Conservation (phyloP, 2,329 filamentous ascomycete genomes). For the Pseudogymnoascus sp. region DNA sequence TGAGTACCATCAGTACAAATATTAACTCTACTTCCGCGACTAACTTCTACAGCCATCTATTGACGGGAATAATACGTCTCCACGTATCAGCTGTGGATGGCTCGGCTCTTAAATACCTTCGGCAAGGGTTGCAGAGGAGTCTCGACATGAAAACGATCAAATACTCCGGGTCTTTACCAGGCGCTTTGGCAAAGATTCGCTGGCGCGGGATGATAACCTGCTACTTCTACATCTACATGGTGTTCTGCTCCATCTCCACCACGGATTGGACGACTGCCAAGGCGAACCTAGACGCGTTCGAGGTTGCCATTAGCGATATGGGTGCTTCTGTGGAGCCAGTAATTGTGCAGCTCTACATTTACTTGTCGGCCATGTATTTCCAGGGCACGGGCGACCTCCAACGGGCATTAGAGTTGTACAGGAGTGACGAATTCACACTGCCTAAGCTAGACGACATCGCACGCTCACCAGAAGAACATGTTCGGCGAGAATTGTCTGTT, state of each 20-base stretch:
- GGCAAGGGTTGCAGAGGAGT: conserved; percentile 45
- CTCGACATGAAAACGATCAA: conserved; percentile 17
- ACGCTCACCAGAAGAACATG: conserved; percentile 36
- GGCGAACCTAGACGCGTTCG: conserved; percentile 19
- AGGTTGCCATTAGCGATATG: conserved; percentile 16
- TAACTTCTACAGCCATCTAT: conserved; percentile 37
- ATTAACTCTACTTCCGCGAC: conserved; percentile 21
- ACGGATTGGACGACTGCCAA: conserved; percentile 25
- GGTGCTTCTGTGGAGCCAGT: conserved; percentile 20
- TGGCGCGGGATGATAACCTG: conserved; percentile 26
- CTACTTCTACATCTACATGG: conserved; percentile 26
- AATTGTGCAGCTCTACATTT: conserved; percentile 32
- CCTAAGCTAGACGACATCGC: conserved; percentile 27
- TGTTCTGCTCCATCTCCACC: conserved; percentile 23
- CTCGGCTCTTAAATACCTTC: conserved; percentile 46
- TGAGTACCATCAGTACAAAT: conserved; percentile 3
- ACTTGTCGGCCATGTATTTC: conserved; percentile 65
- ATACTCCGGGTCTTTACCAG: conserved; percentile 28
- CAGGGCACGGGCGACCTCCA: conserved; percentile 69
- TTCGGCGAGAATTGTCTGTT: conserved; percentile 55
- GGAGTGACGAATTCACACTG: conserved; percentile 50
- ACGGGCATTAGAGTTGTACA: conserved; percentile 59
- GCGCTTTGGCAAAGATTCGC: conserved; percentile 19
- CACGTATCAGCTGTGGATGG: conserved; percentile 42
- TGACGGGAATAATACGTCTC: conserved; percentile 44